Evolutionary conservation across 1,284 basidiomycete genomes (phyloP).

Genomic region (Ceratobasidium sp.): DNA sequence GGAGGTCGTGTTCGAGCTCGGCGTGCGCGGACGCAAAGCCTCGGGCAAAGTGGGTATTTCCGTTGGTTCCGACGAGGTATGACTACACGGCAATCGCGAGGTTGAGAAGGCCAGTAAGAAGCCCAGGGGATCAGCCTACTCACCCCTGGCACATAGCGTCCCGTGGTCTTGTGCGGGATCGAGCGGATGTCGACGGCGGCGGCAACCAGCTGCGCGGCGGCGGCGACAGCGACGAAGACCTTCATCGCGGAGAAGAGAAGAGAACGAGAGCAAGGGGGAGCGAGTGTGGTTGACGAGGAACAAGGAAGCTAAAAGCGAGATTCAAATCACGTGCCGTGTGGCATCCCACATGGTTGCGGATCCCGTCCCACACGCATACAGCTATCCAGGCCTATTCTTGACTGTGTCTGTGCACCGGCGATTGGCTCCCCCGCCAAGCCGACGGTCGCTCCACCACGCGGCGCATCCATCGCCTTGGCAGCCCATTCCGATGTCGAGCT

Average conservation of each 20-base stretch:
- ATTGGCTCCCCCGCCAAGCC: no score
- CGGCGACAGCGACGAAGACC: constrained; percentile 15
- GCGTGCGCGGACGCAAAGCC: constrained; percentile 24
- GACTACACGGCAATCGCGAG: no score
- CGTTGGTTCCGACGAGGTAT: constrained; percentile 8
- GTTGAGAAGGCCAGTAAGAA: neutral
- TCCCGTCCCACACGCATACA: no score
- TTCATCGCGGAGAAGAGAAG: neutral
- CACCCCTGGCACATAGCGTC: constrained; percentile 16
- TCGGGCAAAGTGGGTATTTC: constrained; percentile 5
- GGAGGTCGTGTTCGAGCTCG: constrained; percentile 29
- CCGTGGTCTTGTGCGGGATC: constrained; percentile 15
- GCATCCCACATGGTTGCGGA: no score
- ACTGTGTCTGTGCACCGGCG: no score
- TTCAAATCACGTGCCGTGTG: no score
- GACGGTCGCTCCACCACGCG: no score
- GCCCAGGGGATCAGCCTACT: neutral
- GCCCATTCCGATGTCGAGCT: no score
- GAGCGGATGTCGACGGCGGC: constrained; percentile 36
- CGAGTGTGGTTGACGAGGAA: no score
- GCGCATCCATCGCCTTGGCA: no score
- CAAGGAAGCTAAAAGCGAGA: no score
- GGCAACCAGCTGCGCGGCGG: constrained; percentile 19
- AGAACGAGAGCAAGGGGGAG: neutral
- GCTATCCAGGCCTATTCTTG: no score